A percentile compares a stretch with the other conserved stretches of the same genome.
Conservation (phyloP, 345 rosid genomes). For the Orychophragmus violaceus region DNA sequence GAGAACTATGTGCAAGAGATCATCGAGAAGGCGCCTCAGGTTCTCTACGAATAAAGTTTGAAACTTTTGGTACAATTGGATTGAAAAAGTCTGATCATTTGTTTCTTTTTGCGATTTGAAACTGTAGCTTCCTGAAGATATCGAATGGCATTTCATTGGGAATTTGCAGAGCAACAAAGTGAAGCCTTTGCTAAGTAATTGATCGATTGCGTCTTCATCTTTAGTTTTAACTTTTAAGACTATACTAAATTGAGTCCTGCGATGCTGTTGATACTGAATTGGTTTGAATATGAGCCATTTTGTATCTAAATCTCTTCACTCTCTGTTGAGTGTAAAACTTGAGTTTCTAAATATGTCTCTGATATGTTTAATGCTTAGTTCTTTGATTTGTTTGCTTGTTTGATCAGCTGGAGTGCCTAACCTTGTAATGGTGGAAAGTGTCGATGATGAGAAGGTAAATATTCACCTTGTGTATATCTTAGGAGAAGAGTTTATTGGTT, state of each 20-base stretch:
- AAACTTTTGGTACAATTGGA: neutral
- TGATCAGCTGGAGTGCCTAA: slow-evolving; percentile 83
- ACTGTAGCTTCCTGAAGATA: slow-evolving; percentile 80
- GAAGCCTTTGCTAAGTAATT: slow-evolving; percentile 78
- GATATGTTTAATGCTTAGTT: neutral
- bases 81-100: neutral
- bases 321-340: neutral
- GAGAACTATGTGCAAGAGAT: slow-evolving; percentile 93
- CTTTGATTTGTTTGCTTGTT: neutral
- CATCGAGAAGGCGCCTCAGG: slow-evolving; percentile 92
- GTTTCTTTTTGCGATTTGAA: neutral
- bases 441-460: slow-evolving; percentile 83
- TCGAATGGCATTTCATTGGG: slow-evolving; percentile 95
- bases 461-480: neutral
- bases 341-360: neutral
- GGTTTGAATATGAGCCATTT: neutral
- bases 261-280: neutral
- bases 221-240: too few relatives aligned
- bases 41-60: slow-evolving; percentile 17
- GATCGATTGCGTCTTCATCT: too few relatives aligned
- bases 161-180: slow-evolving; percentile 97
- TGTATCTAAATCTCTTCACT: neutral
- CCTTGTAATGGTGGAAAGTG: slow-evolving; percentile 78
- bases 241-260: too few relatives aligned
- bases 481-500: neutral